Evolutionary conservation across 306 rosid species (phyloP).

Genomic region (Malus asiatica): DNA sequence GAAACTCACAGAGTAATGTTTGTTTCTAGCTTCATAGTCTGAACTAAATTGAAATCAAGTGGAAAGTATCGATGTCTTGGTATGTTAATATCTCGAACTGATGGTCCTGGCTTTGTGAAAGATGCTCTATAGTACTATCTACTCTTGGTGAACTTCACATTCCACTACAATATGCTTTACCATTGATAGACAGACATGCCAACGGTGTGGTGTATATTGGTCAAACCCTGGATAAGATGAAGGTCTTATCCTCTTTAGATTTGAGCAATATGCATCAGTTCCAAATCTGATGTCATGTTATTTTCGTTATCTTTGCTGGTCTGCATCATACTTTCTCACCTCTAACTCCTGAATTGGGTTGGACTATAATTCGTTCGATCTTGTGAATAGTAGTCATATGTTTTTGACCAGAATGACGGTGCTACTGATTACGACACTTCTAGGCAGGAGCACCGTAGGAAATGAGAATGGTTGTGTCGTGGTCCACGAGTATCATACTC

Average conservation of each 20-base stretch:
- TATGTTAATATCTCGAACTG: background rate
- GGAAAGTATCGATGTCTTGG: background rate
- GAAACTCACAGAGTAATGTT: background rate
- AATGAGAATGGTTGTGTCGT: background rate
- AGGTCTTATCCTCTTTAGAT: background rate
- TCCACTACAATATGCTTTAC: conserved; percentile 7
- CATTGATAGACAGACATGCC: background rate
- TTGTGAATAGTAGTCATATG: background rate
- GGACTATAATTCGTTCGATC: background rate
- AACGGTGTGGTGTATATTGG: conserved; percentile 3
- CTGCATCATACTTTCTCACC: conserved; percentile 7
- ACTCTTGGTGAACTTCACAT: background rate
- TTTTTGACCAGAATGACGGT: background rate
- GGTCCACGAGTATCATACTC: background rate
- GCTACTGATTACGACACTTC: background rate
- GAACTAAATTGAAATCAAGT: background rate
- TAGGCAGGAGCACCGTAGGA: background rate
- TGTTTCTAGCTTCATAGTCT: background rate
- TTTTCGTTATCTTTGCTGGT: conserved; percentile 14
- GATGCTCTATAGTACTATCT: background rate
- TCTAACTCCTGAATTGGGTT: background rate
- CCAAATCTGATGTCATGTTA: conserved; percentile 9
- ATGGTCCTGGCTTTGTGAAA: conserved; percentile 11
- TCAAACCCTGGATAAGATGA: conserved; percentile 16
- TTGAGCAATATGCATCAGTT: conserved; percentile 10